phyloP scores from a whole-genome alignment of 2,329 filamentous ascomycete species.

The Dothistroma septosporum region DNA sequence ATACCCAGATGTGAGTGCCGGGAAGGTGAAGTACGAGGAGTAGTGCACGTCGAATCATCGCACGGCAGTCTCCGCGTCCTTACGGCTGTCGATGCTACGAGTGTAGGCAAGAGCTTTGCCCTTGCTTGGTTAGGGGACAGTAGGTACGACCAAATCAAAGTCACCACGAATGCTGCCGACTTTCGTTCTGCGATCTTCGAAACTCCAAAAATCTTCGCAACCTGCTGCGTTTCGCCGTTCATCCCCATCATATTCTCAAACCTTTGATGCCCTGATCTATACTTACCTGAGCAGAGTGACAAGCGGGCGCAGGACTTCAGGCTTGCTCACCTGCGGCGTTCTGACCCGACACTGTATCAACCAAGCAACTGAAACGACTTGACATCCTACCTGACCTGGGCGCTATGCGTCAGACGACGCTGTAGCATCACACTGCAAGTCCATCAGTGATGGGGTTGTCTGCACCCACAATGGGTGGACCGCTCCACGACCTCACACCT shows the following conservation, averaged over 20 bases:
- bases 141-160: background rate
- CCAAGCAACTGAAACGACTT: background rate
- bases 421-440: background rate
- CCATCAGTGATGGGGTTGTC: background rate
- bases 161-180: background rate
- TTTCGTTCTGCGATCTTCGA: background rate
- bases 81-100: background rate
- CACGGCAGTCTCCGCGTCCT: background rate
- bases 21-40: constrained; percentile 38
- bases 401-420: background rate
- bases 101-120: background rate
- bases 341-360: background rate
- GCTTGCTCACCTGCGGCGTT: background rate
- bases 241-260: background rate
- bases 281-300: background rate
- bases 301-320: background rate
- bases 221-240: background rate
- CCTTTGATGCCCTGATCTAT: constrained; percentile 1
- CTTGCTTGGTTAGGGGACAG: background rate
- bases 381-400: background rate
- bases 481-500: background rate
- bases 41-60: constrained; percentile 8
- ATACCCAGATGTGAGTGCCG: constrained; percentile 80
- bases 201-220: background rate
- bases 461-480: background rate